These are phyloP conservation scores for Colletotrichum eremochloae DNA, from an alignment of 2,329 filamentous ascomycete genomes.

Conservation along the genomic window DNA sequence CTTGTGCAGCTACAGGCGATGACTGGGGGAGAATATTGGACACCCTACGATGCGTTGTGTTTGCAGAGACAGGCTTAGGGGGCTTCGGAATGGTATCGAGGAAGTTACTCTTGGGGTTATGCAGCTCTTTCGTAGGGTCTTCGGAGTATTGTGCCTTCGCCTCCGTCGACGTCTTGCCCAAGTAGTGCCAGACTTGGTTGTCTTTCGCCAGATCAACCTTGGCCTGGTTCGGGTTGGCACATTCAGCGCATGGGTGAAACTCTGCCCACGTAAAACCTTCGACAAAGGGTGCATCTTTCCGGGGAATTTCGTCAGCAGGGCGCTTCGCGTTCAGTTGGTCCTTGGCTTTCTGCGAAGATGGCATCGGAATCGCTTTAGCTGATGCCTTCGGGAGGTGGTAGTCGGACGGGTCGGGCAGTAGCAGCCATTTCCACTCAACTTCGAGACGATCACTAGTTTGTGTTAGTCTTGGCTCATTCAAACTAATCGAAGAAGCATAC, in stretches of 20 bases:
- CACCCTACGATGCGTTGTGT: constrained; percentile 43
- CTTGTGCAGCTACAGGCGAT: constrained; percentile 19
- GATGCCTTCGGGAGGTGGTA: constrained; percentile 82
- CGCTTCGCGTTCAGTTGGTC: constrained; percentile 78
- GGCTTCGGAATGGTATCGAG: constrained; percentile 76
- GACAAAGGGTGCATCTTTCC: constrained; percentile 76
- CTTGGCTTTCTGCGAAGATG: constrained; percentile 71
- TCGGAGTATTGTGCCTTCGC: constrained; percentile 92
- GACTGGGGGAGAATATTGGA: constrained; percentile 37
- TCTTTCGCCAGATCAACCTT: constrained; percentile 79
- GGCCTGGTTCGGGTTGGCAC: constrained; percentile 69
- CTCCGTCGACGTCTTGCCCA: constrained; percentile 89
- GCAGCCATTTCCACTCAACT: constrained; percentile 86
- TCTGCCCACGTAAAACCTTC: constrained; percentile 82
- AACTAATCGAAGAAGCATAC: constrained; percentile 62
- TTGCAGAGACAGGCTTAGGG: constrained; percentile 53
- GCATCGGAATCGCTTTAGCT: constrained; percentile 78
- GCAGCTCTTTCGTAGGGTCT: constrained; percentile 69
- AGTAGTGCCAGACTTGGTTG: constrained; percentile 88
- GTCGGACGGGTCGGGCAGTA: constrained; percentile 78
- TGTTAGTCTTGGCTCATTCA: constrained; percentile 55
- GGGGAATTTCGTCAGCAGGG: constrained; percentile 71
- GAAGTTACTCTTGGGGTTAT: constrained; percentile 80
- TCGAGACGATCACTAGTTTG: constrained; percentile 76
- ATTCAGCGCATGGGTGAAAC: constrained; percentile 74